A percentile compares a stretch with the other conserved stretches of the same genome.
Evolutionary conservation across 768 basidiomycete species (phyloP).

Genomic region (Boletales sp.): DNA sequence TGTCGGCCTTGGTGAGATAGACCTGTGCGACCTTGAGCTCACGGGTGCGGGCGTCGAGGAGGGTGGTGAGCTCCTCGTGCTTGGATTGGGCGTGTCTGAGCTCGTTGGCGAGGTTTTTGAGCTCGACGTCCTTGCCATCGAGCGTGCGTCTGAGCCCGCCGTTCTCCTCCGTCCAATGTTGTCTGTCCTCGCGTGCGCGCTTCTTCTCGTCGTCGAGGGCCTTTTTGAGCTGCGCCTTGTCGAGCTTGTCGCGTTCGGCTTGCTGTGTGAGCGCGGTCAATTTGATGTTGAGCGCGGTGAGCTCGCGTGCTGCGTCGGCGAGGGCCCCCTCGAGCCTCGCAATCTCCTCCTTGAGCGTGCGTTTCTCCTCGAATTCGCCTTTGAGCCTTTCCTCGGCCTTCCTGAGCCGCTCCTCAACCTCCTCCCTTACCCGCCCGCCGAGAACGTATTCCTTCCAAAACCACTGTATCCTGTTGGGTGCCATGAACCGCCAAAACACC

Average conservation of each 20-base stretch:
- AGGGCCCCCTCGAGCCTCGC: slow-evolving; percentile 5
- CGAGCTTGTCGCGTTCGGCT: slow-evolving; percentile 1
- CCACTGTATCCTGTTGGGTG: background rate
- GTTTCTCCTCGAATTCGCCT: slow-evolving; percentile 12
- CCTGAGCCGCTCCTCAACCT: slow-evolving; percentile 15
- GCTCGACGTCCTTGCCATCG: slow-evolving; percentile 20
- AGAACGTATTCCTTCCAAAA: background rate
- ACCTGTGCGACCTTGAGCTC: slow-evolving; percentile 42
- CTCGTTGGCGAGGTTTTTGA: slow-evolving; percentile 25
- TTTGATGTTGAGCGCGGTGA: too few species aligned
- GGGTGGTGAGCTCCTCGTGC: slow-evolving; percentile 26
- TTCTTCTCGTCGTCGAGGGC: background rate
- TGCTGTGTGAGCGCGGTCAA: slow-evolving; percentile 10
- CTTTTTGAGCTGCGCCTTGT: slow-evolving; percentile 8
- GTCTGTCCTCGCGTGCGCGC: too few species aligned
- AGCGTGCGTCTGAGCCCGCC: slow-evolving; percentile 19
- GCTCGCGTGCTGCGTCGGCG: background rate
- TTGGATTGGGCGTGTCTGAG: slow-evolving; percentile 22
- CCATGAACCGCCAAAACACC: slow-evolving; percentile 16
- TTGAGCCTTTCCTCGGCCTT: slow-evolving; percentile 15
- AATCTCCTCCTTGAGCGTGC: slow-evolving; percentile 16
- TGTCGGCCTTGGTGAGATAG: slow-evolving; percentile 43
- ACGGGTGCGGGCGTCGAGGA: slow-evolving; percentile 32
- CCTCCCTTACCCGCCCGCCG: slow-evolving; percentile 14
- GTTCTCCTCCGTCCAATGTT: background rate